Conservation (phyloP, 129 eudicot genomes). For the Chrysanthemum lavandulifolium region DNA sequence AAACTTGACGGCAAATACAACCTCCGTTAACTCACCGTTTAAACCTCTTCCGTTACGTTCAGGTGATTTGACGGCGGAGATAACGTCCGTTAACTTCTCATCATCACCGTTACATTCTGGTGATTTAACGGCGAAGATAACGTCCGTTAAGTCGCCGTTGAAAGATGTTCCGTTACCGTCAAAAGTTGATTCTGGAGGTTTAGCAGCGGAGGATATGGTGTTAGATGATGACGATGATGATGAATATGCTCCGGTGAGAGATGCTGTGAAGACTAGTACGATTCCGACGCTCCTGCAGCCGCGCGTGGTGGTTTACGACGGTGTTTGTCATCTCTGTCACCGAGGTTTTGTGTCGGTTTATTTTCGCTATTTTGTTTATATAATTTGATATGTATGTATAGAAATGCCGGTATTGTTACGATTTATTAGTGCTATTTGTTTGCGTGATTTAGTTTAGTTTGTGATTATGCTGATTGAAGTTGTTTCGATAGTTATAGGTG, state of each 20-base stretch:
- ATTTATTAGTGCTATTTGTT: too few species aligned
- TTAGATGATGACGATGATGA: slow-evolving; percentile 41
- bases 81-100: background rate
- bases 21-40: too few species aligned
- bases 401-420: too few species aligned
- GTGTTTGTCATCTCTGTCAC: slow-evolving; percentile 96
- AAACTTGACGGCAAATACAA: background rate
- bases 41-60: too few species aligned
- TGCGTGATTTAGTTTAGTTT: too few species aligned
- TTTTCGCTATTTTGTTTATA: background rate
- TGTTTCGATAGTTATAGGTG: background rate
- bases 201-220: slow-evolving; percentile 5
- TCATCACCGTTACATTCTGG: too few species aligned
- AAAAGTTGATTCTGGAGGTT: background rate
- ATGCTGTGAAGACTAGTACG: slow-evolving; percentile 12
- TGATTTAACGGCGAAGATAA: background rate
- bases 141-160: background rate
- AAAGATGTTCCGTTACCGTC: slow-evolving; percentile 13
- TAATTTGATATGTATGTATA: too few species aligned
- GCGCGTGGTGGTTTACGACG: slow-evolving; percentile 82
- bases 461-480: background rate
- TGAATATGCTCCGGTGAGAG: slow-evolving; percentile 14
- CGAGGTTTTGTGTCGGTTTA: slow-evolving; percentile 38
- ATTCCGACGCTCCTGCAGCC: slow-evolving; percentile 61
- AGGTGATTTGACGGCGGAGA: background rate